phyloP scores from a whole-genome alignment of 2,329 filamentous ascomycete species.

The Colletotrichum sp. region DNA sequence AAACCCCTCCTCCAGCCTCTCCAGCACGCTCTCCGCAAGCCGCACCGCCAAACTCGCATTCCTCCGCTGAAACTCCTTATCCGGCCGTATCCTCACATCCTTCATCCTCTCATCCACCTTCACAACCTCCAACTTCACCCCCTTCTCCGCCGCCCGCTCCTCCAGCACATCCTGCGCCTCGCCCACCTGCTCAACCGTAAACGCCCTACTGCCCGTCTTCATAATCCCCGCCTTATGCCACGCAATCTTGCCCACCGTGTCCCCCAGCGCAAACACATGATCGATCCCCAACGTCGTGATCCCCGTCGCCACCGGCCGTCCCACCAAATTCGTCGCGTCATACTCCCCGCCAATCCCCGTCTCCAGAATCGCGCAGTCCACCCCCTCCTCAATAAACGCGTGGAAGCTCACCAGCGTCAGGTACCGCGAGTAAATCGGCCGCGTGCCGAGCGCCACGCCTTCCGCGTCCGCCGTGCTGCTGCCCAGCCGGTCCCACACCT shows the following conservation, averaged over 20 bases:
- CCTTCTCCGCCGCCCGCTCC: conserved; percentile 63
- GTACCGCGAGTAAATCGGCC: conserved; percentile 93
- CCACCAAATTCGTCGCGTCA: conserved; percentile 87
- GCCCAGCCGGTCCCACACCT: conserved; percentile 73
- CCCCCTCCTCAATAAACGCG: conserved; percentile 76
- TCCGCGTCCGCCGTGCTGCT: conserved; percentile 47
- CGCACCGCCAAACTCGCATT: conserved; percentile 63
- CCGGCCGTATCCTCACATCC: conserved; percentile 48
- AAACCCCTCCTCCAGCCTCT: conserved; percentile 39
- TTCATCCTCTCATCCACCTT: conserved; percentile 39
- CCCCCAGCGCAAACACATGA: conserved; percentile 80
- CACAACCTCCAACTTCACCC: not conserved
- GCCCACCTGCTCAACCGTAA: conserved; percentile 33
- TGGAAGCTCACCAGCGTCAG: conserved; percentile 89
- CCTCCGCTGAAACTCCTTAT: conserved; percentile 60
- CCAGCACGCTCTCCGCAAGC: conserved; percentile 54
- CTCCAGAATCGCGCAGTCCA: conserved; percentile 83
- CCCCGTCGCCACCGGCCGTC: conserved; percentile 59
- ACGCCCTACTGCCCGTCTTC: conserved; percentile 60
- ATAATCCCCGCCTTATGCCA: conserved; percentile 95
- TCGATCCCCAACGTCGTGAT: conserved; percentile 87
- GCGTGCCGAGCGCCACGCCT: conserved; percentile 62
- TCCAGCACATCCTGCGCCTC: conserved; percentile 59
- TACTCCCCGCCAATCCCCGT: conserved; percentile 95
- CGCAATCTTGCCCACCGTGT: conserved; percentile 78